Evolutionary conservation across 2,329 filamentous ascomycete species (phyloP).

Genomic region (Ophiostoma ulmi): DNA sequence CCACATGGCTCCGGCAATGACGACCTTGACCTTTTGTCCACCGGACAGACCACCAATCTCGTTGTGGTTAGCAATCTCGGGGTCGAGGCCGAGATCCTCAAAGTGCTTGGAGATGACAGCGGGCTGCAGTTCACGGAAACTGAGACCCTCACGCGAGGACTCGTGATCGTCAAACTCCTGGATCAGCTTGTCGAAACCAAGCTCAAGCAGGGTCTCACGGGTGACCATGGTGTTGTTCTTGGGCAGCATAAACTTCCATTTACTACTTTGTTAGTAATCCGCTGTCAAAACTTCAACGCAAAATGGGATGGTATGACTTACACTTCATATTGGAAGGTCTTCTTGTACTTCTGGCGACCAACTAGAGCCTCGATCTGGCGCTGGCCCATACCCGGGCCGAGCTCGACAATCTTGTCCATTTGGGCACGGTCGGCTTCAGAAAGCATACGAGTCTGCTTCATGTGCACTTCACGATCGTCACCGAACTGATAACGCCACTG

Average conservation of each 20-base stretch:
- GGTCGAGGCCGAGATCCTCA: constrained; percentile 90
- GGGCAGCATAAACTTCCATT: constrained; percentile 83
- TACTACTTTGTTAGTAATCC: constrained; percentile 43
- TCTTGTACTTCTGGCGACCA: constrained; percentile 97
- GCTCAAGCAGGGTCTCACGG: constrained; percentile 79
- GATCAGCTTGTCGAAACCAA: constrained; percentile 86
- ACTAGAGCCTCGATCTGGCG: constrained; percentile 83
- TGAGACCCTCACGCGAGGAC: constrained; percentile 94
- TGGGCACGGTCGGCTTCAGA: constrained; percentile 80
- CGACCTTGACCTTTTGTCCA: constrained; percentile 98
- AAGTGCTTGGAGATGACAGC: constrained; percentile 97
- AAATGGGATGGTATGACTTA: not conserved
- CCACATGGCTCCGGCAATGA: constrained; percentile 94
- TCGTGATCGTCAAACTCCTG: constrained; percentile 99
- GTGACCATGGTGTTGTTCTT: constrained; percentile 93
- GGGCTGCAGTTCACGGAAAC: constrained; percentile 88
- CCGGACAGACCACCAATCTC: constrained; percentile 93
- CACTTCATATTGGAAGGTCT: constrained; percentile 96
- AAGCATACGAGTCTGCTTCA: constrained; percentile 93
- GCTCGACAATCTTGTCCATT: constrained; percentile 84
- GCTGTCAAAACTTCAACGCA: constrained; percentile 24
- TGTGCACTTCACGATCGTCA: constrained; percentile 90
- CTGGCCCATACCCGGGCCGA: constrained; percentile 73
- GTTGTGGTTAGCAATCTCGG: constrained; percentile 98
- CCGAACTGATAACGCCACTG: constrained; percentile 98